These are phyloP conservation scores for Borealophlyctis nickersoniae DNA, from an alignment of 192 early-diverging fungal species.

Conservation along the genomic window DNA sequence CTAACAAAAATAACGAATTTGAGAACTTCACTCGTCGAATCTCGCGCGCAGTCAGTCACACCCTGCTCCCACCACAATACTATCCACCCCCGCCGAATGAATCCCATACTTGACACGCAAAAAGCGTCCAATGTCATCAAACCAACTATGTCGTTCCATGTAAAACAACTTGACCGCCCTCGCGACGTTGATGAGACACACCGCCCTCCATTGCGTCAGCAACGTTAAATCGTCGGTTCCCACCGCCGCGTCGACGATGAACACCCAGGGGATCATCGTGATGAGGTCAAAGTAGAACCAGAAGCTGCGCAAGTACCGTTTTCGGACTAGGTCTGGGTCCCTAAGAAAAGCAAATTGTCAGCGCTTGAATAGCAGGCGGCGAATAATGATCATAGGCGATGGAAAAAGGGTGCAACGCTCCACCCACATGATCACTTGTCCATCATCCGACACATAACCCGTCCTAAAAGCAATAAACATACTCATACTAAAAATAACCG, in stretches of 20 bases:
- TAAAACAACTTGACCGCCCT: neutral
- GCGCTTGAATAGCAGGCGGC: too few relatives aligned
- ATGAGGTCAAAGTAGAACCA: neutral
- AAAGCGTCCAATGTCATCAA: neutral
- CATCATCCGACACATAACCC: too few relatives aligned
- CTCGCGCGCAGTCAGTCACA: neutral
- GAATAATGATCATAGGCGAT: too few relatives aligned
- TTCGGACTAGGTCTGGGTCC: neutral
- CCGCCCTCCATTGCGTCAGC: neutral
- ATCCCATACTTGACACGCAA: neutral
- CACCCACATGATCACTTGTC: too few relatives aligned
- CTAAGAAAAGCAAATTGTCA: too few relatives aligned
- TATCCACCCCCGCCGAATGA: neutral
- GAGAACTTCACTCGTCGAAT: too few relatives aligned
- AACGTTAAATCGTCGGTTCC: too few relatives aligned
- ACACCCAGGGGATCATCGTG: neutral
- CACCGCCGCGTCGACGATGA: neutral
- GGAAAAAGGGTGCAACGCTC: too few relatives aligned
- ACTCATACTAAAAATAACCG: too few relatives aligned
- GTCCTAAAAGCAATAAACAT: too few relatives aligned
- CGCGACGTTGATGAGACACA: neutral
- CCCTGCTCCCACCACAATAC: neutral
- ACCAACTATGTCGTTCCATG: neutral
- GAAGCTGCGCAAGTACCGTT: neutral
- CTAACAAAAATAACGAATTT: too few relatives aligned